Evolutionary conservation across 2,329 filamentous ascomycete genomes (phyloP), one percentile per base, ranked within the genome.

Genomic region (Verticillium tricorpus): DNA sequence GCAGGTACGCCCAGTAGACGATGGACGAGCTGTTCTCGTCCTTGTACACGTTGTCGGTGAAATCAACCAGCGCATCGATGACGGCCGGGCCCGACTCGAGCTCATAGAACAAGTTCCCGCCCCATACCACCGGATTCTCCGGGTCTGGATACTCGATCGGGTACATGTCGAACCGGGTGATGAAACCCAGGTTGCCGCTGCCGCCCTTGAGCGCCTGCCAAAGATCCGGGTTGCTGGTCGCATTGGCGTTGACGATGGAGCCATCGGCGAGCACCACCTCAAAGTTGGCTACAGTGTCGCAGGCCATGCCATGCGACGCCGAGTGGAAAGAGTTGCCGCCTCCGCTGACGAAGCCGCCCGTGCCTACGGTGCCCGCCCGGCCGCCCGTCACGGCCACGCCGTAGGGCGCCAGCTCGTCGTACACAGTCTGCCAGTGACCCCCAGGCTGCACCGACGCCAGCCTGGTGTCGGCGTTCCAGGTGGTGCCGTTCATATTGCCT

Each of bases 201-300:
- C 79, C 80, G 5, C 80, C 81, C 56, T 80, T 78, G 22, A 82
- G 69, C 0, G 78, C 80, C 64, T 73, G 74, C 69, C 73, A 83
- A 2, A 84, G 73, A 60, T 82, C 79, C 0, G 71, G 31, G 61
- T 82, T 74, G 8, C 73, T 64, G 0, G 69, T 64, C 1, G 67
- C 67, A 35, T 76, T 81, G 19, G 76, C 80, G 4, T 78, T 74
- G 34, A 81, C 69, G 37, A 83, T 74, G 2, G 67, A 61, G 8
- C 81, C 80, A 60, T 74, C 69, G 6, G 78, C 75, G 0, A 82
- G 72, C 0, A 85, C 81, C 4, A 85, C 73, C 64, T 84, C 72
- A 60, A 73, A 82, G 34, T 73, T 75, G 28, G 68, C 65, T 6
- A 82, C 75, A 12, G 75, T 78, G 64, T 83, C 80, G 60, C 77